These are phyloP conservation scores for Reutealis trisperma DNA, from an alignment of 345 rosid species.

Conservation along the genomic window DNA sequence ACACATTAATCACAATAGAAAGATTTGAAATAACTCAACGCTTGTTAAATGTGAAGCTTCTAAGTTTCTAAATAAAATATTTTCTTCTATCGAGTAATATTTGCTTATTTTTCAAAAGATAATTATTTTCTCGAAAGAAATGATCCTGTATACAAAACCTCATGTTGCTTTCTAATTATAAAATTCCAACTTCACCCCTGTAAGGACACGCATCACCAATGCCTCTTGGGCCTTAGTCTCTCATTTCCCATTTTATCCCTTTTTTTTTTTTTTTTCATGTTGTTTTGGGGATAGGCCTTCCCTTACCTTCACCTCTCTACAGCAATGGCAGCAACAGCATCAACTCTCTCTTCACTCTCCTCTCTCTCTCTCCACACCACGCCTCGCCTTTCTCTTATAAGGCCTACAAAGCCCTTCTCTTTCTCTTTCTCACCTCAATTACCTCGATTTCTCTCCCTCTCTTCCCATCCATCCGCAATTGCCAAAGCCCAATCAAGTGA, in stretches of 20 bases:
- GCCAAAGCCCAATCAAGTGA: slow-evolving; percentile 38
- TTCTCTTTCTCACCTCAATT: slow-evolving; percentile 13
- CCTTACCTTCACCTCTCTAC: not conserved
- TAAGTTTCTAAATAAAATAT: no score
- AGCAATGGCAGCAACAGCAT: slow-evolving; percentile 33
- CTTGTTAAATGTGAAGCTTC: no score
- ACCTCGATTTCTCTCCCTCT: slow-evolving; percentile 25
- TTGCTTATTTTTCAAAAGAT: no score
- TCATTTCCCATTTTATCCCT: not conserved
- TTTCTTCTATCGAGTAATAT: no score
- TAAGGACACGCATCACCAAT: no score
- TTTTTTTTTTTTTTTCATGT: not conserved
- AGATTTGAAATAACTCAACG: no score
- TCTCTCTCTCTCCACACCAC: slow-evolving; percentile 37
- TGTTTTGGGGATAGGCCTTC: slow-evolving; percentile 19
- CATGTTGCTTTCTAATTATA: not conserved
- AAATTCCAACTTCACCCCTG: not conserved
- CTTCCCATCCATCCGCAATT: slow-evolving; percentile 13
- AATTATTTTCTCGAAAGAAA: no score
- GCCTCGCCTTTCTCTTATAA: not conserved
- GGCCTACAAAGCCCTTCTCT: slow-evolving; percentile 12
- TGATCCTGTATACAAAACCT: no score
- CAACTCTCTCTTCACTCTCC: slow-evolving; percentile 42
- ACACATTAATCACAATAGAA: no score
- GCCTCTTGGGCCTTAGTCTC: no score